Evolutionary conservation across 371 early-diverging fungal genomes (phyloP), one percentile per base, ranked within the genome.

Genomic region (Dinochytrium kinnereticum): DNA sequence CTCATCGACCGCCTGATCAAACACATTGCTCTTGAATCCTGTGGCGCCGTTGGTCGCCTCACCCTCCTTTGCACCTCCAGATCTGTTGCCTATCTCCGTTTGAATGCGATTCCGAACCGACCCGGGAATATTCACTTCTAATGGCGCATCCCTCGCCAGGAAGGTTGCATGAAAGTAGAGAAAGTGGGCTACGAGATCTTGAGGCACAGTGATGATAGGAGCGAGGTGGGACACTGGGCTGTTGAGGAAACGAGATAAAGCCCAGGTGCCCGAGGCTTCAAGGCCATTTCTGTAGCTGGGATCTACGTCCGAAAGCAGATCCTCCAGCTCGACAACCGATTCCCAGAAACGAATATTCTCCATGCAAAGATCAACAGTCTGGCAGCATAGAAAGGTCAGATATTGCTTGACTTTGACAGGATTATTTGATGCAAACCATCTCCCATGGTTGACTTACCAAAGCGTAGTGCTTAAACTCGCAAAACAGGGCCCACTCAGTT

Each of bases 121-220:
- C 10, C 57, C 57, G 15, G 57, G 57, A 10, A 55, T 26, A 26
- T 55, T 55, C 17, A 55, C 57, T 30, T 55, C 57, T 26, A 55
- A 26, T 7, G 57, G 57, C 10, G 57, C 57, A 30, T 55, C 57
- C 24, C 57, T 19, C 7, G 57, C 57, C 5, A 55, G 57, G 30
- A 55, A 55, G 57, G 57, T 55, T 55, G 57, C 57, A 26, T 55
- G 57, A 30, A 55, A 55, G 57, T 55, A 55, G 57, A 55, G 57
- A 55, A 55, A 55, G 57, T 55, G 57, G 24, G 57, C 7, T 10
- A 26, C 57, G 57, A 55, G 5, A 26, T 30, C 30, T 5, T 7
- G 17, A 24, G 57, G 57, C 7, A 55, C 57, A 26, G 57, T 10
- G 44, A 44, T 44, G 7, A 55, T 26, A 26, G 57, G 57, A 30